Evolutionary conservation across 257 asterid species (phyloP).

Genomic region (Salvia rosmarinus): DNA sequence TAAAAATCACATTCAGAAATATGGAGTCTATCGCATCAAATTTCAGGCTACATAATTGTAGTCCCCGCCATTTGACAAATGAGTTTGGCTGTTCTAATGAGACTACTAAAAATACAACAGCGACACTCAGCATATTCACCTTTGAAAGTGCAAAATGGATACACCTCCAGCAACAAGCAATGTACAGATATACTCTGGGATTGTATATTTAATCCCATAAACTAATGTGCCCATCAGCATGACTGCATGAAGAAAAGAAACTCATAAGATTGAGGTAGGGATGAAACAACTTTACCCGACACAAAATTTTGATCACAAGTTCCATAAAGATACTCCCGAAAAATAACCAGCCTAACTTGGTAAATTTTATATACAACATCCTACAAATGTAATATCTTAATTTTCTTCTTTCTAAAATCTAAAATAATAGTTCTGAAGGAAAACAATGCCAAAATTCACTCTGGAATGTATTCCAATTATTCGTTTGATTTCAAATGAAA

Average conservation of each 20-base stretch:
- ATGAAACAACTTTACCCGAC: background rate
- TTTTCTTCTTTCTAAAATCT: constrained; percentile 3
- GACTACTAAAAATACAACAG: background rate
- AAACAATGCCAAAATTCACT: background rate
- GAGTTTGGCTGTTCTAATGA: background rate
- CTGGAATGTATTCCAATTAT: background rate
- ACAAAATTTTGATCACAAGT: background rate
- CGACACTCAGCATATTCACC: constrained; percentile 42
- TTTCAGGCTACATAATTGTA: background rate
- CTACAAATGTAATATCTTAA: background rate
- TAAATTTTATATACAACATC: constrained; percentile 2
- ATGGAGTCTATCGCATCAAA: background rate
- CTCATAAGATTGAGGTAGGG: background rate
- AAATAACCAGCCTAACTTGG: background rate
- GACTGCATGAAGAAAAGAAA: constrained; percentile 52
- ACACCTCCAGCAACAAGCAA: constrained; percentile 99
- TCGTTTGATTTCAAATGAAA: background rate
- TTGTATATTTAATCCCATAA: constrained; percentile 82
- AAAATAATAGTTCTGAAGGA: background rate
- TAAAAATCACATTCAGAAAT: constrained; percentile 27
- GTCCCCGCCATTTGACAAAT: background rate
- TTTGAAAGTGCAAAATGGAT: constrained; percentile 88
- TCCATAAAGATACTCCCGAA: background rate
- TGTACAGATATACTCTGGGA: constrained; percentile 90
- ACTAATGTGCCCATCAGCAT: constrained; percentile 97